Evolutionary conservation across 345 rosid species (phyloP).

Genomic region (Gossypium bickii): DNA sequence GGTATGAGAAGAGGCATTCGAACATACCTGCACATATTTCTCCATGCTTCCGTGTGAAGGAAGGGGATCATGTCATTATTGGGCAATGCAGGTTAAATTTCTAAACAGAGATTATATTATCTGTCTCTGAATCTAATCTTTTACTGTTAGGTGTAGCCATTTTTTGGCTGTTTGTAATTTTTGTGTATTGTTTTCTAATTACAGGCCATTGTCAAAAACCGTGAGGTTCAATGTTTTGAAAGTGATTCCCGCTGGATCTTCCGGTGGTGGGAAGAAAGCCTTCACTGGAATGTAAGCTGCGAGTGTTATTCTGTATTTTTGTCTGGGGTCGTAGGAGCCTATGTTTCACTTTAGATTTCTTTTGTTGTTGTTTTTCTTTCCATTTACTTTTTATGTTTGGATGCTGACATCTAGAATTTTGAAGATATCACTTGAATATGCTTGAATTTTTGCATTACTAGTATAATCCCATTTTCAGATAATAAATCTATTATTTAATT

Average conservation of each 20-base stretch:
- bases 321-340: background rate
- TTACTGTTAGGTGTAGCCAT: background rate
- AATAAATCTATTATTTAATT: background rate
- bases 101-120: background rate
- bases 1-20: constrained; percentile 78
- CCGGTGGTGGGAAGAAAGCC: constrained; percentile 65
- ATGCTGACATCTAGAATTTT: background rate
- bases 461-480: background rate
- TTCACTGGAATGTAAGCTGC: constrained; percentile 45
- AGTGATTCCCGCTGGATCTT: constrained; percentile 77
- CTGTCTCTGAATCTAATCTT: background rate
- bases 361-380: background rate
- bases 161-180: background rate
- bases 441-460: background rate
- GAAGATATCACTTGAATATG: background rate
- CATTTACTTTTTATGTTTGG: background rate
- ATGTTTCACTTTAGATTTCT: background rate
- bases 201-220: constrained; percentile 70
- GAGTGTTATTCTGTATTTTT: background rate
- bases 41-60: constrained; percentile 73
- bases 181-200: background rate
- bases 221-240: constrained; percentile 72
- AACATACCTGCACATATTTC: constrained; percentile 64
- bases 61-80: constrained; percentile 66
- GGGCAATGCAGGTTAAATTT: constrained; percentile 75